Percentiles rank a stretch among this genome's conserved stretches.
Evolutionary conservation across 139 green algal genomes (phyloP).

Genomic region (Chlamydomonas eustigma): DNA sequence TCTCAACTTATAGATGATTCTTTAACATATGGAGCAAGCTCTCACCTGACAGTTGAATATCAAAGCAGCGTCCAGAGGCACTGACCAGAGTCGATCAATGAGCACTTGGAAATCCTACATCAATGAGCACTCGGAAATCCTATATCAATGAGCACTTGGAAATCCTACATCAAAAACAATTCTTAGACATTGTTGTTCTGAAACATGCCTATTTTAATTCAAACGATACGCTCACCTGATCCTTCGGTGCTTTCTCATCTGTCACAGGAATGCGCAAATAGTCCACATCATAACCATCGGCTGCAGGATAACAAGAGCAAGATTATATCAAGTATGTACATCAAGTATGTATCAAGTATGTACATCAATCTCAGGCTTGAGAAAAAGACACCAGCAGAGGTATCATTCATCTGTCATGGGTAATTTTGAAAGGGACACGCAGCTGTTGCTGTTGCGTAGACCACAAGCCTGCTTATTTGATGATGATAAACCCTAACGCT

Average conservation of each 20-base stretch:
- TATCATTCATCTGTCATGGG: too few relatives aligned
- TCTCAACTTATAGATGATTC: not conserved
- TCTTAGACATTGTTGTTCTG: too few relatives aligned
- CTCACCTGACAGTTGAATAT: constrained; percentile 92
- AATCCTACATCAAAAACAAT: constrained; percentile 47
- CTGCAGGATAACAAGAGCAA: too few relatives aligned
- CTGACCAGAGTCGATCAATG: constrained; percentile 59
- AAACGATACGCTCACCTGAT: constrained; percentile 29
- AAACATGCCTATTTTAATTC: too few relatives aligned
- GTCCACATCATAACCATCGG: constrained; percentile 70
- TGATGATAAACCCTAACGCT: too few relatives aligned
- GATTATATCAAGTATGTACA: too few relatives aligned
- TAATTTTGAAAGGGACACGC: too few relatives aligned
- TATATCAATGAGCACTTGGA: constrained; percentile 52
- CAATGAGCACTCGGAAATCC: constrained; percentile 57
- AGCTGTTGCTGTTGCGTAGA: too few relatives aligned
- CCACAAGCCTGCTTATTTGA: too few relatives aligned
- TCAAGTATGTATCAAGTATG: too few relatives aligned
- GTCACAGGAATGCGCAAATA: constrained; percentile 91
- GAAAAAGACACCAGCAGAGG: too few relatives aligned
- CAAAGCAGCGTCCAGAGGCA: constrained; percentile 55
- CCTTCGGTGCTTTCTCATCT: constrained; percentile 94
- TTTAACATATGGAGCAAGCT: not conserved
- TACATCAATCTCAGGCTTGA: too few relatives aligned
- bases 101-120: constrained; percentile 51